Conservation (phyloP, 2,329 filamentous ascomycete genomes). For the Colletotrichum godetiae region DNA sequence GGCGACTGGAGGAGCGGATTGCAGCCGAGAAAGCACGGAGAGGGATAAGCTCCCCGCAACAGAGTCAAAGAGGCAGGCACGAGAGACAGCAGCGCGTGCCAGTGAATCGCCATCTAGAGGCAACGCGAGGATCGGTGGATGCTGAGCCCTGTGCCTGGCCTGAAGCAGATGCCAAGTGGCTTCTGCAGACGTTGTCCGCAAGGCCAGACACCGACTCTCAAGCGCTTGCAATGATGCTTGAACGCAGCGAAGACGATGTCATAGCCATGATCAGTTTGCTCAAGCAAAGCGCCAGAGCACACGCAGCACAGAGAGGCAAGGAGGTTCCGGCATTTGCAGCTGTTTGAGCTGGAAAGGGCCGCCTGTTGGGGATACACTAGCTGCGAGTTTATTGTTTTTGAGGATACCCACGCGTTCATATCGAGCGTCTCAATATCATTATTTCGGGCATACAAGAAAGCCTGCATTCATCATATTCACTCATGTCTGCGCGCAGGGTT, state of each 20-base stretch:
- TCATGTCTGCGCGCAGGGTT: constrained; percentile 39
- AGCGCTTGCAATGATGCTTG: constrained; percentile 3
- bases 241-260: constrained; percentile 14
- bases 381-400: constrained; percentile 9
- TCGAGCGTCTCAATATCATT: not conserved
- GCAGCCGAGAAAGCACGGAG: not conserved
- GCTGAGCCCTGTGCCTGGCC: constrained; percentile 15
- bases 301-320: constrained; percentile 1
- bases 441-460: not conserved
- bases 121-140: not conserved
- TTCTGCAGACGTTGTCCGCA: constrained; percentile 5
- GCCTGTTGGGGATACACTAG: not conserved
- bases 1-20: not conserved
- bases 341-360: not conserved
- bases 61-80: not conserved
- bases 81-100: not conserved
- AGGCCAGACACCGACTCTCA: not conserved
- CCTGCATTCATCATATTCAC: not conserved
- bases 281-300: constrained; percentile 18
- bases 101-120: not conserved
- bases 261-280: constrained; percentile 12
- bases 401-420: constrained; percentile 21
- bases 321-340: constrained; percentile 21
- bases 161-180: not conserved
- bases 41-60: not conserved